Conservation (phyloP, 2,329 filamentous ascomycete species). For the Aspergillus pseudonomiae region DNA sequence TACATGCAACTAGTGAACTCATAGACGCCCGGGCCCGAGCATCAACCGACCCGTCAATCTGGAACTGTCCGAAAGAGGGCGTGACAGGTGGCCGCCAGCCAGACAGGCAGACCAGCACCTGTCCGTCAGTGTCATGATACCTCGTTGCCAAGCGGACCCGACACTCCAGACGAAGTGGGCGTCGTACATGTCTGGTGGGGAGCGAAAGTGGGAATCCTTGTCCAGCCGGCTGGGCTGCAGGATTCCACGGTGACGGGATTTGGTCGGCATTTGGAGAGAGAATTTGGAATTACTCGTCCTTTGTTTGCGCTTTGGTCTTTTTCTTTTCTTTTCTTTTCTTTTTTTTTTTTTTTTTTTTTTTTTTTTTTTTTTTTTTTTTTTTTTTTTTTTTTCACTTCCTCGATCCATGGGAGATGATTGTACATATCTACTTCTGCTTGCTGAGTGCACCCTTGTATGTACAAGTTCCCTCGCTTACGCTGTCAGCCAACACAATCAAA, state of each 20-base stretch:
- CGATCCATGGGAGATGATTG: not conserved
- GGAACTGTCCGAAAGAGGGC: not conserved
- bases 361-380: not conserved
- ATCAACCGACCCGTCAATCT: not conserved
- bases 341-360: not conserved
- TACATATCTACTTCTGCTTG: not conserved
- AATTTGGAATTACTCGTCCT: not conserved
- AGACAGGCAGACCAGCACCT: not conserved
- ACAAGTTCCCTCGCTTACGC: not conserved
- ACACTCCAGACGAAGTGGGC: not conserved
- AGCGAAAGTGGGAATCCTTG: not conserved
- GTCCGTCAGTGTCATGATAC: too few species aligned
- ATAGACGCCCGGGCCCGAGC: not conserved
- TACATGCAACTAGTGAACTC: not conserved
- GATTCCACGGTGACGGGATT: constrained; percentile 3
- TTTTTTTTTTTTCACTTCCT: not conserved
- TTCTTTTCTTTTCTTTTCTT: not conserved
- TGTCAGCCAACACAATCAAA: not conserved
- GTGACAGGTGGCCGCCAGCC: not conserved
- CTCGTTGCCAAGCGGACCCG: not conserved
- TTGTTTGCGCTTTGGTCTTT: not conserved
- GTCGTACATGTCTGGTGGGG: not conserved
- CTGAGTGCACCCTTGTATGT: not conserved
- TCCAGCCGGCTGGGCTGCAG: not conserved
- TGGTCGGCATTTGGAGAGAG: constrained; percentile 6